Percentiles rank a stretch among this genome's conserved stretches.
Evolutionary conservation across 768 basidiomycete species (phyloP).

Genomic region (Phlebiopsis flavidoalba): DNA sequence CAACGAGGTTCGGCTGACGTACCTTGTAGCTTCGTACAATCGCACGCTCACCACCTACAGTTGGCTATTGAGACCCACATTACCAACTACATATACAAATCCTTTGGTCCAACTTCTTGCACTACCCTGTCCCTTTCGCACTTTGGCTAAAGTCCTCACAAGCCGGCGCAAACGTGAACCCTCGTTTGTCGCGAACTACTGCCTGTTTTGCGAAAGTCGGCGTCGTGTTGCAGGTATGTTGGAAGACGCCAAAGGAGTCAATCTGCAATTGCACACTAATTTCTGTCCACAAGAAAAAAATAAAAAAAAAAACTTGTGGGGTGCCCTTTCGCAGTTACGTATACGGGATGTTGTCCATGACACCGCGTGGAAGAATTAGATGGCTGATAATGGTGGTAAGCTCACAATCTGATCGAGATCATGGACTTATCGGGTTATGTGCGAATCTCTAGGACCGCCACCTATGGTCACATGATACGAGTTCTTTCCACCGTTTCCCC

Average conservation of each 20-base stretch:
- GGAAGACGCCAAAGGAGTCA: slow-evolving; percentile 88
- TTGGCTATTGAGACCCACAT: slow-evolving; percentile 96
- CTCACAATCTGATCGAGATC: slow-evolving; percentile 76
- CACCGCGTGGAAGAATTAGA: neutral
- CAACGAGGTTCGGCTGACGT: neutral
- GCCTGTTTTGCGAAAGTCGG: slow-evolving; percentile 90
- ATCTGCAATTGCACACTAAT: slow-evolving; percentile 94
- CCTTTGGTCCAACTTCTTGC: slow-evolving; percentile 84
- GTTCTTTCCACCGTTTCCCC: slow-evolving; percentile 90
- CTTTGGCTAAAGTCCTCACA: slow-evolving; percentile 80
- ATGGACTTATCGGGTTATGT: slow-evolving; percentile 84
- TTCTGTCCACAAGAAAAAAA: slow-evolving; percentile 97
- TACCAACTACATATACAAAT: slow-evolving; percentile 95
- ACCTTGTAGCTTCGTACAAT: slow-evolving; percentile 79
- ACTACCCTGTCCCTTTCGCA: slow-evolving; percentile 78
- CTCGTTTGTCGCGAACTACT: slow-evolving; percentile 91
- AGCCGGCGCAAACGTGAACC: no score
- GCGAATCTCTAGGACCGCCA: slow-evolving; percentile 69
- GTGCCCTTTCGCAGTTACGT: slow-evolving; percentile 82
- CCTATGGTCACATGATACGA: slow-evolving; percentile 90
- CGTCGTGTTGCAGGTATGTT: slow-evolving; percentile 88
- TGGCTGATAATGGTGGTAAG: slow-evolving; percentile 32
- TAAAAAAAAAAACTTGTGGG: no score
- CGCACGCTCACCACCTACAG: slow-evolving; percentile 83
- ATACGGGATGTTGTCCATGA: slow-evolving; percentile 36